Conservation (phyloP, 2,329 filamentous ascomycete genomes). For the Torrubiella hemipterigena region DNA sequence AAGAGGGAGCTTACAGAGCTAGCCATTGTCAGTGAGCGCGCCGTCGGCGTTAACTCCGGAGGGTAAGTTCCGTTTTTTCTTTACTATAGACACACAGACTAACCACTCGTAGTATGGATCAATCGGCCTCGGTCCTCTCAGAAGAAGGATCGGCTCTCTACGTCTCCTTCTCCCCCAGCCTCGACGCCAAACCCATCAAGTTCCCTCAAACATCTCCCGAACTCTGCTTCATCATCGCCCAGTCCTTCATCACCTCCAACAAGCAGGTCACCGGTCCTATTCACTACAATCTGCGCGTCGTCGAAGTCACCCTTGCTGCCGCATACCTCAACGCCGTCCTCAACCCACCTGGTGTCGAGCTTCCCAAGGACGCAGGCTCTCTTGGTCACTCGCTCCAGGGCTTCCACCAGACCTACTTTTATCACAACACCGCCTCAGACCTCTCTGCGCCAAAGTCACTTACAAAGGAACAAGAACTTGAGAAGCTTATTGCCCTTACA, state of each 20-base stretch:
- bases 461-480: slow-evolving; percentile 54
- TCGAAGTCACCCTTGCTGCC: slow-evolving; percentile 86
- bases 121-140: slow-evolving; percentile 90
- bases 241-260: slow-evolving; percentile 87
- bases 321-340: slow-evolving; percentile 49
- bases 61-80: slow-evolving; percentile 44
- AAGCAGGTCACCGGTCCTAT: slow-evolving; percentile 89
- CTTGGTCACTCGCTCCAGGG: slow-evolving; percentile 74
- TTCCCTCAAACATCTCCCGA: slow-evolving; percentile 75
- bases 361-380: slow-evolving; percentile 70
- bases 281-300: slow-evolving; percentile 93
- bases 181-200: slow-evolving; percentile 64
- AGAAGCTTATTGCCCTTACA: slow-evolving; percentile 57
- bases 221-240: slow-evolving; percentile 83
- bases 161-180: slow-evolving; percentile 74
- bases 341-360: slow-evolving; percentile 41
- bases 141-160: slow-evolving; percentile 76
- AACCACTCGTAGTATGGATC: slow-evolving; percentile 64
- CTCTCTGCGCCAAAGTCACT: slow-evolving; percentile 28
- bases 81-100: not conserved
- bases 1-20: slow-evolving; percentile 89
- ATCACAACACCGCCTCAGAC: slow-evolving; percentile 24
- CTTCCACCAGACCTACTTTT: slow-evolving; percentile 76
- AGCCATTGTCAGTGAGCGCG: slow-evolving; percentile 86
- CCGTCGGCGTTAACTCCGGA: slow-evolving; percentile 92